Evolutionary conservation across 2,329 filamentous ascomycete genomes (phyloP).

Genomic region (Juglanconis oblonga): DNA sequence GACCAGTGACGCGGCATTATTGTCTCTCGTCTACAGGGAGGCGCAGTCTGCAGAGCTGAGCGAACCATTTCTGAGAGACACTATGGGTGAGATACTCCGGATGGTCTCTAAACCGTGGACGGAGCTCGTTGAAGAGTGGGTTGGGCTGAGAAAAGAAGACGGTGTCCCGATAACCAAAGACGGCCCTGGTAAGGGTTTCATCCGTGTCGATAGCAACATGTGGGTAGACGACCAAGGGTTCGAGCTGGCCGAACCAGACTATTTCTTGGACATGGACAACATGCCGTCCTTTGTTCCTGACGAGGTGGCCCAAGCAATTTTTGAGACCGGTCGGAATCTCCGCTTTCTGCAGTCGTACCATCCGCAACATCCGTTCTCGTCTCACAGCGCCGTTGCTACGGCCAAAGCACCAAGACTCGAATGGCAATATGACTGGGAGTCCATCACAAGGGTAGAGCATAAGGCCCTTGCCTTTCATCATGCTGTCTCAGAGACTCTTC

Average conservation of each 20-base stretch:
- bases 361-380: slow-evolving; percentile 65
- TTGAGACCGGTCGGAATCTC: slow-evolving; percentile 75
- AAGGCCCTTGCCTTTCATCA: slow-evolving; percentile 55
- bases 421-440: slow-evolving; percentile 72
- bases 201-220: slow-evolving; percentile 53
- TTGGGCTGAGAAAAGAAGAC: slow-evolving; percentile 62
- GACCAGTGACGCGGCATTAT: slow-evolving; percentile 56
- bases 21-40: slow-evolving; percentile 60
- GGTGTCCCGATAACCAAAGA: slow-evolving; percentile 52
- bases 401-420: slow-evolving; percentile 55
- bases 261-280: slow-evolving; percentile 58
- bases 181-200: slow-evolving; percentile 53
- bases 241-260: slow-evolving; percentile 57
- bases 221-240: slow-evolving; percentile 59
- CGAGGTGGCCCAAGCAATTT: slow-evolving; percentile 70
- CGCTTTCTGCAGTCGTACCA: slow-evolving; percentile 70
- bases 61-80: slow-evolving; percentile 56
- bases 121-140: slow-evolving; percentile 63
- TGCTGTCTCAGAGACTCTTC: slow-evolving; percentile 34
- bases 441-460: slow-evolving; percentile 61
- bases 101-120: slow-evolving; percentile 33
- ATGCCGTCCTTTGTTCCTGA: slow-evolving; percentile 70
- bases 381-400: slow-evolving; percentile 38
- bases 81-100: slow-evolving; percentile 64
- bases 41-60: slow-evolving; percentile 63